phyloP scores from a whole-genome alignment of 2,329 filamentous ascomycete species.

The Coniochaeta sp. region DNA sequence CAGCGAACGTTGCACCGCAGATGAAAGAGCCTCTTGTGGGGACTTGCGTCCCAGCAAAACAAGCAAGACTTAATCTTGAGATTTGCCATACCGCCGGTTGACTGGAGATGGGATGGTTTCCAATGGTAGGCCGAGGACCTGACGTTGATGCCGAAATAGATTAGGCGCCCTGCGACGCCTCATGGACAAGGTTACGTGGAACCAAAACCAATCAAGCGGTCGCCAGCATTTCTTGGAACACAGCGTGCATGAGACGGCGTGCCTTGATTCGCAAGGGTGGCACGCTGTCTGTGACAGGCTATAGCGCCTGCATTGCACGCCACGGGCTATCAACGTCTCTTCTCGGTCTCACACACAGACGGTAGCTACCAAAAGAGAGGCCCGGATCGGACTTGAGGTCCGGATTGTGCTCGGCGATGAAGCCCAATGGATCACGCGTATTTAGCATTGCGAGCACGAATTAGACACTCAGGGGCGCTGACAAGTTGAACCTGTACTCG shows the following conservation, averaged over 20 bases:
- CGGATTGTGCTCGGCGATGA: neutral
- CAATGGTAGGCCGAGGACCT: neutral
- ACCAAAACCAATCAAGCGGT: slow-evolving; percentile 27
- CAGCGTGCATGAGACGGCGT: slow-evolving; percentile 30
- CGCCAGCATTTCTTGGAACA: slow-evolving; percentile 25
- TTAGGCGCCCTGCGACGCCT: slow-evolving; percentile 35
- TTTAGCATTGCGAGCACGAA: neutral
- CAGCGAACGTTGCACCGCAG: neutral
- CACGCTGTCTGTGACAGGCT: slow-evolving; percentile 21
- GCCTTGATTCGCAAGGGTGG: slow-evolving; percentile 26
- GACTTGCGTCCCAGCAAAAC: neutral
- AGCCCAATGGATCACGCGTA: neutral
- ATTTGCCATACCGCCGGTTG: neutral
- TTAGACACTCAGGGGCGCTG: neutral
- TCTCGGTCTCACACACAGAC: neutral
- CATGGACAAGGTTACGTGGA: slow-evolving; percentile 18
- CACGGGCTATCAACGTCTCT: neutral
- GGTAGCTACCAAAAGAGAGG: neutral
- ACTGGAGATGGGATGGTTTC: neutral
- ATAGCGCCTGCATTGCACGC: slow-evolving; percentile 14
- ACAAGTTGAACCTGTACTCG: no score
- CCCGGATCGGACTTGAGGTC: neutral
- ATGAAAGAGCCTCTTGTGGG: neutral
- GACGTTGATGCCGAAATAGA: neutral
- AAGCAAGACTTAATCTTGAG: neutral